These are phyloP conservation scores for Colletotrichum australisinense DNA, from an alignment of 2,329 filamentous ascomycete species.

Conservation along the genomic window DNA sequence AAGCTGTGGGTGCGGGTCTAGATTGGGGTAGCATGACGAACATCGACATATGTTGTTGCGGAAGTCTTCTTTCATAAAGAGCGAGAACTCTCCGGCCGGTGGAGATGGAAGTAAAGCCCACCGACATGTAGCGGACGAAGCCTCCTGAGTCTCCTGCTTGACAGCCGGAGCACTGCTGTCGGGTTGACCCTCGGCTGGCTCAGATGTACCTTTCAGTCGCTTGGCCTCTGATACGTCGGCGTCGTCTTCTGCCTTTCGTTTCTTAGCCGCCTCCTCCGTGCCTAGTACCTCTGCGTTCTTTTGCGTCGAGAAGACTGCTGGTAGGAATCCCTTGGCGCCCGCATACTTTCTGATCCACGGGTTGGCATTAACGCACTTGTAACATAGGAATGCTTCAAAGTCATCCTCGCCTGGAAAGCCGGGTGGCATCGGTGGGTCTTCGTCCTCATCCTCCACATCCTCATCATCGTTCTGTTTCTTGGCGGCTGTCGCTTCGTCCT, in stretches of 20 bases:
- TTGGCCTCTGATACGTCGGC: slow-evolving; percentile 55
- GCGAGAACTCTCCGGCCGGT: slow-evolving; percentile 72
- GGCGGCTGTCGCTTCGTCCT: slow-evolving; percentile 36
- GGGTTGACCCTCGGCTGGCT: slow-evolving; percentile 35
- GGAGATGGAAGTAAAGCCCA: slow-evolving; percentile 67
- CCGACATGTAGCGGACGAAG: slow-evolving; percentile 62
- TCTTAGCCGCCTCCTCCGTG: slow-evolving; percentile 56
- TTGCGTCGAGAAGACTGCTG: slow-evolving; percentile 70
- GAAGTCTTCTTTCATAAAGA: slow-evolving; percentile 86
- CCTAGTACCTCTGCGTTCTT: slow-evolving; percentile 34
- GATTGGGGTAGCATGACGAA: slow-evolving; percentile 78
- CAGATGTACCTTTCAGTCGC: slow-evolving; percentile 61
- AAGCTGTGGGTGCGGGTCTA: slow-evolving; percentile 80
- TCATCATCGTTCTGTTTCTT: slow-evolving; percentile 37
- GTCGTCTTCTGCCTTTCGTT: slow-evolving; percentile 74
- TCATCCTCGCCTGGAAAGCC: slow-evolving; percentile 91
- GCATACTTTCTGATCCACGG: slow-evolving; percentile 95
- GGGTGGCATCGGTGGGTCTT: slow-evolving; percentile 77
- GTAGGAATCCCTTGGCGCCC: slow-evolving; percentile 81
- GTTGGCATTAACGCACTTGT: slow-evolving; percentile 88
- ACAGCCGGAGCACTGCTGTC: slow-evolving; percentile 15
- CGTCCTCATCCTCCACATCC: slow-evolving; percentile 65
- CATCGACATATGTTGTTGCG: slow-evolving; percentile 87
- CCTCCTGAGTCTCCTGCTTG: slow-evolving; percentile 26
- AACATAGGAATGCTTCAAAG: slow-evolving; percentile 92